Evolutionary conservation across 495 filamentous ascomycete genomes (phyloP).

Genomic region (Aspergillus incahuasiensis): DNA sequence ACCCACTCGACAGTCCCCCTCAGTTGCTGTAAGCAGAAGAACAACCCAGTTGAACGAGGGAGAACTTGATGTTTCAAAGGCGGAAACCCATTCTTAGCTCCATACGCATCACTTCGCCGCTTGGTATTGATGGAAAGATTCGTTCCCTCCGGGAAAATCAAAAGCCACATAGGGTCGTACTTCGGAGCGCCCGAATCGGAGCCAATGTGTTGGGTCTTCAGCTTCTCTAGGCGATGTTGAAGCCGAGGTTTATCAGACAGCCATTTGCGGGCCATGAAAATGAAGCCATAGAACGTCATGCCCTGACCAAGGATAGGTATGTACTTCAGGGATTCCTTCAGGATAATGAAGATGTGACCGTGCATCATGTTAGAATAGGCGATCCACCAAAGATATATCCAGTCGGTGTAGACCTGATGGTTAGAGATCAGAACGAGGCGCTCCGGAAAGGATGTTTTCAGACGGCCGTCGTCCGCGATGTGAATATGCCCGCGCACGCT

Average conservation of each 20-base stretch:
- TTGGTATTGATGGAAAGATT: conserved; percentile 59
- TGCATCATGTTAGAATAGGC: conserved; percentile 62
- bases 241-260: conserved; percentile 56
- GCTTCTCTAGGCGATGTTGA: conserved; percentile 54
- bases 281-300: conserved; percentile 67
- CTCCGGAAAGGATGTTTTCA: conserved; percentile 56
- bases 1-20: conserved; percentile 58
- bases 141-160: conserved; percentile 68
- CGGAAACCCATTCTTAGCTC: conserved; percentile 48
- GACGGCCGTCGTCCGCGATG: conserved; percentile 47
- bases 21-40: conserved; percentile 60
- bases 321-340: conserved; percentile 64
- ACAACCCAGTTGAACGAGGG: conserved; percentile 59
- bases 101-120: conserved; percentile 49
- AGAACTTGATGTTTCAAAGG: conserved; percentile 54
- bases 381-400: conserved; percentile 70
- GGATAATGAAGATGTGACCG: conserved; percentile 64
- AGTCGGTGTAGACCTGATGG: conserved; percentile 68
- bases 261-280: conserved; percentile 69
- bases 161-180: conserved; percentile 65
- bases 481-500: conserved; percentile 55
- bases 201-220: conserved; percentile 48
- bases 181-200: conserved; percentile 44
- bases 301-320: conserved; percentile 59
- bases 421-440: conserved; percentile 62